Percentiles rank a stretch among this genome's conserved stretches.
Evolutionary conservation across 176 grass and related monocot species (phyloP).

Genomic region (Zizania latifolia): DNA sequence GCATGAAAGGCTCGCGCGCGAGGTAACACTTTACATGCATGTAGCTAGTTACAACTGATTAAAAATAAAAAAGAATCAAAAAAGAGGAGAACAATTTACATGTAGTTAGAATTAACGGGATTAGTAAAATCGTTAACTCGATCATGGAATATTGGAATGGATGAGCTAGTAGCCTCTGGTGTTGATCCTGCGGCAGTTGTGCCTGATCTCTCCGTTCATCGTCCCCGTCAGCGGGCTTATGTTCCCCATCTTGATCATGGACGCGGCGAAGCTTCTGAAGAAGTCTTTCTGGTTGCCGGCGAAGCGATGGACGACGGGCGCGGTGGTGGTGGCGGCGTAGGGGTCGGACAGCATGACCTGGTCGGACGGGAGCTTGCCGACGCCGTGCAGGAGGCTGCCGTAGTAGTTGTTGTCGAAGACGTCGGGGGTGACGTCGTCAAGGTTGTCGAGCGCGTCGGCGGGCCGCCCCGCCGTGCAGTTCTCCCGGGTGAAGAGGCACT

Average conservation of each 20-base stretch:
- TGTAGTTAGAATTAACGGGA: no score
- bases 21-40: no score
- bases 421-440: slow-evolving; percentile 39
- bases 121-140: no score
- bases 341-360: slow-evolving; percentile 34
- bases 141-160: no score
- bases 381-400: slow-evolving; percentile 14
- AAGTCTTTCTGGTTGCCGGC: slow-evolving; percentile 26
- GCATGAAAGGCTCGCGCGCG: no score
- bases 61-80: no score
- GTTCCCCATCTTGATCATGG: slow-evolving; percentile 64
- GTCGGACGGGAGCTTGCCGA: slow-evolving; percentile 36
- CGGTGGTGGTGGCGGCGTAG: background rate
- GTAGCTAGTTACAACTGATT: no score
- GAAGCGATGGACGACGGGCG: slow-evolving; percentile 6
- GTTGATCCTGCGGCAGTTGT: slow-evolving; percentile 41
- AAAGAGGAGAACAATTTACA: no score
- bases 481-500: slow-evolving; percentile 13
- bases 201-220: slow-evolving; percentile 37
- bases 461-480: slow-evolving; percentile 21
- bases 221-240: slow-evolving; percentile 38
- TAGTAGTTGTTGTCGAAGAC: slow-evolving; percentile 54
- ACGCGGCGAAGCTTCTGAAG: slow-evolving; percentile 34
- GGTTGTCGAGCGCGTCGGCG: slow-evolving; percentile 15
- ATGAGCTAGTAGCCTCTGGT: background rate